Evolutionary conservation across 73 alveolate species (phyloP), one percentile per base, ranked within the genome.

Genomic region (Uronychia binucleata): DNA sequence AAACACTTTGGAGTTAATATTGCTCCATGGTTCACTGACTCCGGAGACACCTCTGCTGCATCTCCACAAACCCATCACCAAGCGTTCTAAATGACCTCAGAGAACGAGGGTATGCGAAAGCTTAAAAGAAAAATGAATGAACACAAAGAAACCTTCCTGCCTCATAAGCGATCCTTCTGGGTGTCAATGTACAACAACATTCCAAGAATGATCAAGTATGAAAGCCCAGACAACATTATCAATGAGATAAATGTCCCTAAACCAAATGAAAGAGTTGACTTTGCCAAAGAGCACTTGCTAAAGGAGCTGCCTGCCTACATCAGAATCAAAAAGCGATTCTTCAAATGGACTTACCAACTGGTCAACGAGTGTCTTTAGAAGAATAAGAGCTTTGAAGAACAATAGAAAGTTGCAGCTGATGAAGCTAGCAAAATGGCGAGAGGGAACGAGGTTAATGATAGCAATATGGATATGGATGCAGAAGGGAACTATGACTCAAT

Each of bases 111-210:
- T 11, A 46, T 46, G 67, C 5, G 67, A 67, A 67, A 26, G 26
- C 26, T 25, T 5, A 82, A 82, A 46, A 59, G 76, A 26, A 83
- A 82, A 58, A 79, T 82, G 92, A 77, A 84, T 79, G 95, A 84
- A 26, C 91, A 84, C 60, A 89, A 89, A 59, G 89, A 89, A 57
- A 84, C 92, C 26, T 84, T 89, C 57, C 82, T 88, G 26, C 94
- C 94, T 26, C 77, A 75, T 58, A 82, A 82, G 34, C 32, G 91
- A 46, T 74, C 67, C 19, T 46, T 46, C 67, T 46, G 67, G 67
- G 57, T 34, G 67, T 33, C 88, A 0, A 59, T 67, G 34, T 81
- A 33, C 57, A 78, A 82, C 28, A 34, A 60, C n/a, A 35, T 67
- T 0, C 82, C 60, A 1, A 82, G 74, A 29, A 31, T 74, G 33